Base-by-base conservation (phyloP, 768 basidiomycete species). In the Brasilioporus rufonigricans region DNA sequence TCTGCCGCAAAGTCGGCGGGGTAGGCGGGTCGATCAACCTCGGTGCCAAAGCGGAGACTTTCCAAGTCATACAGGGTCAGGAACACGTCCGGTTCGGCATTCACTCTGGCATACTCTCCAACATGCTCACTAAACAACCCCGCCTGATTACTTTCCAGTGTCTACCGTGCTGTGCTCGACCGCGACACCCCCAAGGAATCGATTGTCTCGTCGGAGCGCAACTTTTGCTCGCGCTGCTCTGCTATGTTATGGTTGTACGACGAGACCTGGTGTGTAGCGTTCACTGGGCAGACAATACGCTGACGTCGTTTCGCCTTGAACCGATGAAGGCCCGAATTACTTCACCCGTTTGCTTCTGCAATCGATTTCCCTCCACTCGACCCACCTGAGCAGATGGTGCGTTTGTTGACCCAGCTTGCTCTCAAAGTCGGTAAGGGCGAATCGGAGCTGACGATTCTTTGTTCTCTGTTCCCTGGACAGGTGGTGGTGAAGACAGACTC, bases 1-100 rank as follows among this genome's bases (percentile, higher is more conserved):
- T 87, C 57, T 87, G 86, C 62, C 80, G 86, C 53, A 87, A 87
- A 66, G 83, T 85, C 11, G 85, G 85, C 36, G 86, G 86, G 14
- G 71, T 71, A 0, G 83, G 85, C 13, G 85, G 86, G 0, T 81
- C 84, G 2, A 77, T 87, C 65, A 87, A 87, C 57, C 78, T 87
- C n/a, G 81, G 83, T n/a, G 86, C 77, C 0, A 69, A 79, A 48
- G 73, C 72, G 16, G 65, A 80, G 1, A 81, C 81, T 0, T 69
- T 87, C 45, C 69, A 78, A 38, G 64, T 87, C 39, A 74, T 78
- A 48, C 59, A 70, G 32, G 85, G 85, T 1, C 74, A 80, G 48
- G 81, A 81, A 53, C 62, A 80, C 53, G 68, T 86, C 46, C 79
- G 78, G 85, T 84, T 36, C 33, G n/a, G n/a, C n/a, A 55, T 33